These are phyloP conservation scores for Ophiocordyceps camponoti-saundersi DNA, from an alignment of 2,329 filamentous ascomycete genomes.

Conservation along the genomic window DNA sequence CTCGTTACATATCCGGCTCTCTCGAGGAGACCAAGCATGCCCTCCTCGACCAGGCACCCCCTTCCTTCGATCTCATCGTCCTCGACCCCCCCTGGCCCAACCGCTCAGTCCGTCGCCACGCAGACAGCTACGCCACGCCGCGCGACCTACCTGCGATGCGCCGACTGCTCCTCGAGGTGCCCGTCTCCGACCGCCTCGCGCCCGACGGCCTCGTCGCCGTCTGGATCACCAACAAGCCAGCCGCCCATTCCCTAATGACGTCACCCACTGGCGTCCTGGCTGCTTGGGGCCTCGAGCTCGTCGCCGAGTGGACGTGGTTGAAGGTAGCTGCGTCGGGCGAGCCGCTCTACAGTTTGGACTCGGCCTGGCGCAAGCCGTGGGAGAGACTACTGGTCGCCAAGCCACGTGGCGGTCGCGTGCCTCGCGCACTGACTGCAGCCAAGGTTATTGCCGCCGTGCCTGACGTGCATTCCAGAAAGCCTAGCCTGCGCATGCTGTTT, in stretches of 20 bases:
- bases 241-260: slow-evolving; percentile 36
- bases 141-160: slow-evolving; percentile 27
- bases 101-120: slow-evolving; percentile 49
- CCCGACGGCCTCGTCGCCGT: slow-evolving; percentile 44
- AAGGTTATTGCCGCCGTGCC: slow-evolving; percentile 54
- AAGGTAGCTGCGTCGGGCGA: slow-evolving; percentile 52
- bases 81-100: slow-evolving; percentile 75
- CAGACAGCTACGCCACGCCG: slow-evolving; percentile 28
- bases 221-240: slow-evolving; percentile 62
- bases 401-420: slow-evolving; percentile 14
- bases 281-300: slow-evolving; percentile 46
- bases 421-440: slow-evolving; percentile 9
- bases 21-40: slow-evolving; percentile 21
- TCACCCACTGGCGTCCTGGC: slow-evolving; percentile 40
- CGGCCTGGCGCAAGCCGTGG: slow-evolving; percentile 57
- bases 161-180: slow-evolving; percentile 33
- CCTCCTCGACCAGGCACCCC: slow-evolving; percentile 23
- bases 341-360: slow-evolving; percentile 43
- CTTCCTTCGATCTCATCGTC: slow-evolving; percentile 48
- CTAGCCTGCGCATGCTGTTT: slow-evolving; percentile 47
- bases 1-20: slow-evolving; percentile 29
- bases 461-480: slow-evolving; percentile 66
- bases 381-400: slow-evolving; percentile 52
- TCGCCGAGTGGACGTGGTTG: slow-evolving; percentile 64
- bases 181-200: slow-evolving; percentile 36